These are phyloP conservation scores for Sclerotiophoma versabilis DNA, from an alignment of 2,329 filamentous ascomycete genomes.

Conservation along the genomic window DNA sequence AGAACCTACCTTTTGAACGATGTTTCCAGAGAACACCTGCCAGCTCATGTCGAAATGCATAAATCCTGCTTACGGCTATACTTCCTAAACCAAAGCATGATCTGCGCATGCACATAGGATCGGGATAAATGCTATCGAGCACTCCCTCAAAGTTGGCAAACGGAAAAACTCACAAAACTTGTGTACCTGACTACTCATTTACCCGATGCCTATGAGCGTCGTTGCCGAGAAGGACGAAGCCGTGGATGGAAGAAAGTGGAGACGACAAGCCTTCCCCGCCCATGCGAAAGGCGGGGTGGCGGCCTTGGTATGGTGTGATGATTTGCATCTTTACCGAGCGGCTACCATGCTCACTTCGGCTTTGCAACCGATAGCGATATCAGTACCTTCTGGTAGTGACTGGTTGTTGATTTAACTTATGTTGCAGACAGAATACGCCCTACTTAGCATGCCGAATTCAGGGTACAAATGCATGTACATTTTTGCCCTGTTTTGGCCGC, in stretches of 20 bases:
- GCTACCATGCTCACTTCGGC: neutral
- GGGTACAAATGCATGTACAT: too few species aligned
- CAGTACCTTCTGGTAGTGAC: too few species aligned
- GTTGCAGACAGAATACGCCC: too few species aligned
- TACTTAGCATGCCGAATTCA: too few species aligned
- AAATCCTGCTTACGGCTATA: slow-evolving; percentile 1
- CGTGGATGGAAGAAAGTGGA: slow-evolving; percentile 17
- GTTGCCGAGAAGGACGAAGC: slow-evolving; percentile 3
- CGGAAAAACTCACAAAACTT: slow-evolving; percentile 12
- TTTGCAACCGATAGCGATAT: neutral
- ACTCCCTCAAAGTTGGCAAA: neutral
- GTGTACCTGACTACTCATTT: slow-evolving; percentile 16
- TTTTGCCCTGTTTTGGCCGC: too few species aligned
- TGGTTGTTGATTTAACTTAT: too few species aligned
- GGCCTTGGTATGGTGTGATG: slow-evolving; percentile 22
- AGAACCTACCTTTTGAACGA: slow-evolving; percentile 1
- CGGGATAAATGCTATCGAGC: slow-evolving; percentile 3
- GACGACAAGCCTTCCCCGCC: slow-evolving; percentile 22
- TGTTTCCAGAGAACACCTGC: neutral
- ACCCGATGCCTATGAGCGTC: slow-evolving; percentile 9
- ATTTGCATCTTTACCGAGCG: slow-evolving; percentile 2
- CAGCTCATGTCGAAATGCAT: neutral
- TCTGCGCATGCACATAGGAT: slow-evolving; percentile 6
- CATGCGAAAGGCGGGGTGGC: slow-evolving; percentile 33
- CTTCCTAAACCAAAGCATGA: slow-evolving; percentile 5